Conservation (phyloP, 179 eudicot genomes). For the Carnegiea gigantea region DNA sequence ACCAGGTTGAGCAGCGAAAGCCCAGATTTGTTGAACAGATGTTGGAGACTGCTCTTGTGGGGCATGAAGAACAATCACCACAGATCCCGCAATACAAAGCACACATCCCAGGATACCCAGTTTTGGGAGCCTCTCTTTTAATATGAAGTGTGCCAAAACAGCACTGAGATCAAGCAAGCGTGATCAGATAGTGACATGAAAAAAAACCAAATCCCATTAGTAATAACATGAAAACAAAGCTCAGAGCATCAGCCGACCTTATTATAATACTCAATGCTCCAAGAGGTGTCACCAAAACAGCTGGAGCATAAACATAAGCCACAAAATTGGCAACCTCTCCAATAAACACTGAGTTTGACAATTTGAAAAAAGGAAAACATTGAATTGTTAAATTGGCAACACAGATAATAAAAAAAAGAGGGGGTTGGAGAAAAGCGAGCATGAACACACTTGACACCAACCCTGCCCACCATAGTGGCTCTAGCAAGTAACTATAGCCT, state of each 20-base stretch:
- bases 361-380: not conserved
- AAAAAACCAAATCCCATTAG: not conserved
- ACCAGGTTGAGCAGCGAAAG: slow-evolving; percentile 86
- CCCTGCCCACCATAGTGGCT: slow-evolving; percentile 99
- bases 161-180: slow-evolving; percentile 55
- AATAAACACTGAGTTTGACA: slow-evolving; percentile 58
- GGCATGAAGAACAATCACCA: slow-evolving; percentile 84
- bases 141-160: slow-evolving; percentile 81
- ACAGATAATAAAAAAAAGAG: not conserved
- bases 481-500: slow-evolving; percentile 77
- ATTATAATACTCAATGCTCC: slow-evolving; percentile 94
- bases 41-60: slow-evolving; percentile 68
- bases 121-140: slow-evolving; percentile 60
- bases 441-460: slow-evolving; percentile 67
- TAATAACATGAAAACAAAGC: slow-evolving; percentile 3
- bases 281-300: slow-evolving; percentile 93
- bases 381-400: not conserved
- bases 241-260: slow-evolving; percentile 47
- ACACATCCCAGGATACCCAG: slow-evolving; percentile 78
- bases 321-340: slow-evolving; percentile 90
- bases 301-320: slow-evolving; percentile 93
- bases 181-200: slow-evolving; percentile 2
- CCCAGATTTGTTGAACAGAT: slow-evolving; percentile 81
- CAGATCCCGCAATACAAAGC: slow-evolving; percentile 79
- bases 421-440: not conserved